Evolutionary conservation across 129 eudicot species (phyloP).

Genomic region (Arctium lappa): DNA sequence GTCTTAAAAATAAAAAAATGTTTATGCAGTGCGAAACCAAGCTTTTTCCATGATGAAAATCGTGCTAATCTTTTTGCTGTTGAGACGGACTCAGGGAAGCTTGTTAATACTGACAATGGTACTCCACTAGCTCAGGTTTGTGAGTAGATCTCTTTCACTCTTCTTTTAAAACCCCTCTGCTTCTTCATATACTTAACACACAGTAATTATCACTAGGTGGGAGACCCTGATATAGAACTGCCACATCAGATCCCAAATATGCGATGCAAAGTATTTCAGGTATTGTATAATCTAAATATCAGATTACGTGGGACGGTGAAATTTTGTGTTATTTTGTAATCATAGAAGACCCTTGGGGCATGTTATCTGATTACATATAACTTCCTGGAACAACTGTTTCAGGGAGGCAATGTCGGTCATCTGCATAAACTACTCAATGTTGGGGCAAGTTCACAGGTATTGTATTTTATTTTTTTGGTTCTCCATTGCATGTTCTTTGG

Average conservation of each 20-base stretch:
- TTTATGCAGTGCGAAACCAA: slow-evolving; percentile 79
- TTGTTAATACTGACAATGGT: slow-evolving; percentile 88
- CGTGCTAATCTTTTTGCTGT: slow-evolving; percentile 92
- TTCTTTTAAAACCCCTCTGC: background rate
- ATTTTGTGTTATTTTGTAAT: background rate
- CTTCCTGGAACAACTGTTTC: slow-evolving; percentile 15
- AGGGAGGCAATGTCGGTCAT: slow-evolving; percentile 99
- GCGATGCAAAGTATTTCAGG: slow-evolving; percentile 79
- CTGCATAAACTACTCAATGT: slow-evolving; percentile 77
- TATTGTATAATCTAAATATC: slow-evolving; percentile 12
- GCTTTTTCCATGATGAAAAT: slow-evolving; percentile 90
- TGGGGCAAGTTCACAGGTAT: slow-evolving; percentile 94
- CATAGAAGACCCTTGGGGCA: background rate
- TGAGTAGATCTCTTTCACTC: slow-evolving; percentile 2
- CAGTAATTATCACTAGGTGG: slow-evolving; percentile 46
- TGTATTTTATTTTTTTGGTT: background rate
- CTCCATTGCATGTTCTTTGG: background rate
- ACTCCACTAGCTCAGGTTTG: slow-evolving; percentile 94
- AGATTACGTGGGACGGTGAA: background rate
- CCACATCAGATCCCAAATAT: slow-evolving; percentile 44
- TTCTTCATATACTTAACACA: background rate
- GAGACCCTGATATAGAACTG: slow-evolving; percentile 41
- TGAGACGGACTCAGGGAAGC: slow-evolving; percentile 83
- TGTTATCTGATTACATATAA: background rate
- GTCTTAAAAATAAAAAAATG: background rate